Conservation (phyloP, 306 rosid genomes). For the Vicia villosa region DNA sequence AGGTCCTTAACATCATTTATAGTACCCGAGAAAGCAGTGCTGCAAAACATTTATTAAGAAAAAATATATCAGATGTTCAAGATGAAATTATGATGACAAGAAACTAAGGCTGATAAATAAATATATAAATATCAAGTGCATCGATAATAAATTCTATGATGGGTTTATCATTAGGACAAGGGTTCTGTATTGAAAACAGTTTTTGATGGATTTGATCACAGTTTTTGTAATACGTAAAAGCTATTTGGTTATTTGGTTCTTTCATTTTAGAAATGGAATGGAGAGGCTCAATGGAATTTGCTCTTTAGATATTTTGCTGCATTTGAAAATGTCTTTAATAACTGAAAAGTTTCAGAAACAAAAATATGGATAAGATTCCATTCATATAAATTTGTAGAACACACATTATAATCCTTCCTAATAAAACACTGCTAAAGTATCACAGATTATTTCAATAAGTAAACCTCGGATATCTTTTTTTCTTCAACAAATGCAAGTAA, state of each 20-base stretch:
- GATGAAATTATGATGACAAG: no score
- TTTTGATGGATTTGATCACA: no score
- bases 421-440: background rate
- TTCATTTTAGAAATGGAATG: conserved; percentile 31
- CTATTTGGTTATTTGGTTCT: no score
- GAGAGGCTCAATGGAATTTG: conserved; percentile 42
- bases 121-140: no score
- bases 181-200: no score
- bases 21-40: no score
- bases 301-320: conserved; percentile 63
- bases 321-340: conserved; percentile 75
- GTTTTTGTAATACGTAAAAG: no score
- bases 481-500: conserved; percentile 75
- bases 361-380: conserved; percentile 21
- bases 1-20: conserved; percentile 47
- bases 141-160: no score
- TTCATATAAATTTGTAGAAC: background rate
- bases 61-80: no score
- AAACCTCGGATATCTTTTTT: conserved; percentile 85
- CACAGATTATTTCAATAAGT: conserved; percentile 2
- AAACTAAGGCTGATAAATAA: no score
- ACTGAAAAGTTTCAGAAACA: conserved; percentile 50
- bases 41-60: no score
- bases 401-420: conserved; percentile 18
- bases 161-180: no score